Conservation (phyloP, 164 flowering plant genomes). For the Dillenia suffruticosa region DNA sequence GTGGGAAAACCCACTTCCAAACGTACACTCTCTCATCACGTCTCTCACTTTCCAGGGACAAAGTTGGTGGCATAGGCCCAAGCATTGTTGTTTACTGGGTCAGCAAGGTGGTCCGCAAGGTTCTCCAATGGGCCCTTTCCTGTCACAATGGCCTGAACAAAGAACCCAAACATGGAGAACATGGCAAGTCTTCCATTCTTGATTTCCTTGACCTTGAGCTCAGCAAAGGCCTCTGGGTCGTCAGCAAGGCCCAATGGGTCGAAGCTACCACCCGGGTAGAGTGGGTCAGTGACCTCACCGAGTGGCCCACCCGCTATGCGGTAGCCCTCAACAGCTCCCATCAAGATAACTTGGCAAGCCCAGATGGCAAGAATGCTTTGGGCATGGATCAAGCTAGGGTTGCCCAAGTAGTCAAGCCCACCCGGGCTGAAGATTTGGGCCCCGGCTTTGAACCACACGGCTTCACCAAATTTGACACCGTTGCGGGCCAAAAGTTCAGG, state of each 20-base stretch:
- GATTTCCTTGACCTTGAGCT: slow-evolving; percentile 52
- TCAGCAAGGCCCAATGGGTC: slow-evolving; percentile 43
- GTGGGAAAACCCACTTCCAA: too few relatives aligned
- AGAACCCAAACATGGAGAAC: slow-evolving; percentile 51
- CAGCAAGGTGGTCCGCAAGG: slow-evolving; percentile 38
- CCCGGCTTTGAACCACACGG: slow-evolving; percentile 53
- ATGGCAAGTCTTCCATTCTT: slow-evolving; percentile 47
- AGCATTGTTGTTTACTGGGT: slow-evolving; percentile 42
- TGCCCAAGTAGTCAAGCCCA: slow-evolving; percentile 41
- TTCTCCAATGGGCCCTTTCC: slow-evolving; percentile 43
- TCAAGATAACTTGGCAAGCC: slow-evolving; percentile 28
- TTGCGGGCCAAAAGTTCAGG: slow-evolving; percentile 39
- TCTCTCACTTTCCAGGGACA: slow-evolving; percentile 22
- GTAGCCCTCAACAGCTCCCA: slow-evolving; percentile 32
- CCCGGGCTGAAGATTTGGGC: slow-evolving; percentile 46
- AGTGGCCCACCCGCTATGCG: slow-evolving; percentile 37
- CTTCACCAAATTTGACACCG: slow-evolving; percentile 43
- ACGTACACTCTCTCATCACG: too few relatives aligned
- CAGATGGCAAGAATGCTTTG: slow-evolving; percentile 43
- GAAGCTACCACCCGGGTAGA: slow-evolving; percentile 49
- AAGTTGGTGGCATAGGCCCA: slow-evolving; percentile 41
- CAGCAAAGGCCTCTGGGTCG: slow-evolving; percentile 47
- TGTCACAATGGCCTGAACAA: slow-evolving; percentile 41
- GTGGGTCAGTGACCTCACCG: slow-evolving; percentile 35
- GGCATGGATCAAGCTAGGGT: slow-evolving; percentile 43